phyloP scores from a whole-genome alignment of 352 stramenopile species.

The Saprolegnia diclina region DNA sequence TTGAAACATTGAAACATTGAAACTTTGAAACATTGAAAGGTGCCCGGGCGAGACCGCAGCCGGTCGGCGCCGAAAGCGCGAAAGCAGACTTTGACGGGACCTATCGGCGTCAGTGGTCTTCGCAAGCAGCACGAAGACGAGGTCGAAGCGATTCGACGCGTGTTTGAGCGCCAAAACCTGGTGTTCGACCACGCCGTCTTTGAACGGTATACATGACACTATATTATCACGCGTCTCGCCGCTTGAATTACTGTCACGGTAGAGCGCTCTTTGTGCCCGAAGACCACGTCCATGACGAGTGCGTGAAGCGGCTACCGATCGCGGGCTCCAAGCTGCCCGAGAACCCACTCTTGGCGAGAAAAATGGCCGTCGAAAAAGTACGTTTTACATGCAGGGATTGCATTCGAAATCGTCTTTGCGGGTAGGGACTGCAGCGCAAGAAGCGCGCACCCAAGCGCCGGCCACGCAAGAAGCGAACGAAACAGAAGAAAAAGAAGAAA shows the following conservation, averaged over 20 bases:
- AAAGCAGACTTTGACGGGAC: too few species aligned
- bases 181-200: slow-evolving; percentile 35
- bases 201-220: slow-evolving; percentile 36
- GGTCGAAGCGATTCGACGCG: slow-evolving; percentile 52
- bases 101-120: slow-evolving; percentile 43
- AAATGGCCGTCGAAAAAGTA: background rate
- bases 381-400: background rate
- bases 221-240: background rate
- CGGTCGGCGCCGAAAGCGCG: too few species aligned
- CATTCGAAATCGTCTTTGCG: background rate
- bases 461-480: background rate
- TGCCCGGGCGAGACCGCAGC: too few species aligned
- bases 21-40: too few species aligned
- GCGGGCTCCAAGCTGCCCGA: slow-evolving; percentile 38
- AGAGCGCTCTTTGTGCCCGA: slow-evolving; percentile 53
- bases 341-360: slow-evolving; percentile 37
- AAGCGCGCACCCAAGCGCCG: background rate
- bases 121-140: slow-evolving; percentile 50
- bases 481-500: slow-evolving; percentile 12
- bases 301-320: slow-evolving; percentile 46
- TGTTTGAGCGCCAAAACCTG: slow-evolving; percentile 54
- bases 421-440: background rate
- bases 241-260: background rate
- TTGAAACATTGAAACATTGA: too few species aligned
- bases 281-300: slow-evolving; percentile 45